Evolutionary conservation across 2,329 filamentous ascomycete species (phyloP), one percentile per base, ranked within the genome.

Genomic region (Fonsecaea erecta): DNA sequence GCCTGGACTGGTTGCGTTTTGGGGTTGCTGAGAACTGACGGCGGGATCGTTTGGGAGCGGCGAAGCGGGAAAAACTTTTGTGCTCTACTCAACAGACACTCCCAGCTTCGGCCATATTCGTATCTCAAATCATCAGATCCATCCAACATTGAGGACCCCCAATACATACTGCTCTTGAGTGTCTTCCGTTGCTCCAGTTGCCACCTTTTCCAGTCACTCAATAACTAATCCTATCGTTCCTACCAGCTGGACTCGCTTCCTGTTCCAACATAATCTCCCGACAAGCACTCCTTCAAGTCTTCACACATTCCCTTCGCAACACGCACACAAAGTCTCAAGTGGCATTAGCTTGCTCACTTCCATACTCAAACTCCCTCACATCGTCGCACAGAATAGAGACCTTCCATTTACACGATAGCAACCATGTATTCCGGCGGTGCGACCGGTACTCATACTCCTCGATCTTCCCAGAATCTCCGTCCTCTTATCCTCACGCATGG

Each of bases 371-470:
- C 54, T 28, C 11, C 43, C 34, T 28, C 24, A 12, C 43, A 34
- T 55, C 16, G 28, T 52, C 34, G 28, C 26, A 34, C 56, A 18
- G 24, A 53, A 18, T 34, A 37, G 46, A 37, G 54, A 16, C 58
- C 52, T 40, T 52, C 57, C 37, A 34, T 46, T 30, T 18, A 43
- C 9, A 52, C 40, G 52, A 37, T 55, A 59, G 68, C 69, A 53
- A 68, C 11, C 62, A 72, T 72, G 70, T 72, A 72, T 54, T 72
- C 70, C 60, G 70, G 70, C 53, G 70, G 70, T 69, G 70, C 97
- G 81, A 99, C 95, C 83, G 95, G 95, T 81, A 93, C 97, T 77
- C 96, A 93, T 72, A 99, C 95, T 73, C 95, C 95, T 74, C 90
- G 95, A 81, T 97, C 94, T 63, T 95, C 91, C 73, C 89, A 93